Conservation (phyloP, 2,329 filamentous ascomycete species). For the Monilinia polystroma region DNA sequence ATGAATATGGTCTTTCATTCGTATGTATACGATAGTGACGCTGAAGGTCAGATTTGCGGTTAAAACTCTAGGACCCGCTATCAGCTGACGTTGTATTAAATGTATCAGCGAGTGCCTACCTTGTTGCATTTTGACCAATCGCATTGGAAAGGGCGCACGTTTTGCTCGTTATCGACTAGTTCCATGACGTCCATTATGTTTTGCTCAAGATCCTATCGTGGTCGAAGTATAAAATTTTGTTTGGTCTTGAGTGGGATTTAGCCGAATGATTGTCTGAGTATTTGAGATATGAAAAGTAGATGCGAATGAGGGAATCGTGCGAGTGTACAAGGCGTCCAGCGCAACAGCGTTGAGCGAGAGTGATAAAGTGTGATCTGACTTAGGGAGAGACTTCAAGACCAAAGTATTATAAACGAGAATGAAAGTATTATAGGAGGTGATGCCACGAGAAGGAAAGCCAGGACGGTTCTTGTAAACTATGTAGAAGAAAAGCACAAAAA, state of each 20-base stretch:
- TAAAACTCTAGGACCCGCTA: constrained; percentile 57
- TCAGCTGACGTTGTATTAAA: constrained; percentile 20
- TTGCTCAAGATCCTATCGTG: background rate
- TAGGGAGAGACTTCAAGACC: constrained; percentile 14
- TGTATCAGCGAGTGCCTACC: constrained; percentile 44
- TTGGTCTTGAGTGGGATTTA: background rate
- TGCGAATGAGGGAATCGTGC: constrained; percentile 16
- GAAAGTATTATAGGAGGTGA: constrained; percentile 17
- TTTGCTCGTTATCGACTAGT: constrained; percentile 62
- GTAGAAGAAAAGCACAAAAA: constrained; percentile 3
- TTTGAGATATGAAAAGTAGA: background rate
- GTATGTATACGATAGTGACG: constrained; percentile 71
- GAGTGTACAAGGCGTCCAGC: constrained; percentile 32
- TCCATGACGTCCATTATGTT: constrained; percentile 61
- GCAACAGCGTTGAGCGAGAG: constrained; percentile 30
- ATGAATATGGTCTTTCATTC: constrained; percentile 66
- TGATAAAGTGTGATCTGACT: constrained; percentile 20
- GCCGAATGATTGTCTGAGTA: background rate
- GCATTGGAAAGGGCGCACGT: constrained; percentile 62
- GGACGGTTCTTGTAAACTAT: background rate
- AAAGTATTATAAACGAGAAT: constrained; percentile 13
- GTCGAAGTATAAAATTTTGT: constrained; percentile 15
- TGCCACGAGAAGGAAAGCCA: constrained; percentile 11
- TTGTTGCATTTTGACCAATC: constrained; percentile 63
- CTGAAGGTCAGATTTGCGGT: constrained; percentile 69